Evolutionary conservation across 768 basidiomycete species (phyloP).

Genomic region (Tricholoma sp.): DNA sequence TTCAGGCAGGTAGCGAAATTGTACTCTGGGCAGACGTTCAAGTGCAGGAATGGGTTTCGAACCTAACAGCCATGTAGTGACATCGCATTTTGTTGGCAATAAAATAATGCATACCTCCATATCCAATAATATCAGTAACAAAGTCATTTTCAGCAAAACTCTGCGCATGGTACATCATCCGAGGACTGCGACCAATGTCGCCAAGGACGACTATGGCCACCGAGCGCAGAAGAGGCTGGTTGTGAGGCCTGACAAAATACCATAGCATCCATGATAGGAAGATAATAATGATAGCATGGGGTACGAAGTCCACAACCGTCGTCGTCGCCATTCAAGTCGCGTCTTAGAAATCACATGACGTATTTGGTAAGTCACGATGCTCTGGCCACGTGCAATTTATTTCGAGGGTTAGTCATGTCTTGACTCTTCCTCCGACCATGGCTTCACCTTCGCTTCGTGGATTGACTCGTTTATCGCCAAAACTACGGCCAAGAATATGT

Average conservation of each 20-base stretch:
- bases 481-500: slow-evolving; percentile 1
- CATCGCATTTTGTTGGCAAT: background rate
- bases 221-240: slow-evolving; percentile 48
- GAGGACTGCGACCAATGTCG: slow-evolving; percentile 91
- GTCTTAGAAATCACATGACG: background rate
- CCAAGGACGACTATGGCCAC: slow-evolving; percentile 92
- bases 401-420: slow-evolving; percentile 5
- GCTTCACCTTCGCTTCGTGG: slow-evolving; percentile 12
- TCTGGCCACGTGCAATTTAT: slow-evolving; percentile 9
- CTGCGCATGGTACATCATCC: slow-evolving; percentile 99
- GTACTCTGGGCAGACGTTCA: slow-evolving; percentile 57
- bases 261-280: slow-evolving; percentile 26
- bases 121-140: slow-evolving; percentile 78
- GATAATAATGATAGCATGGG: slow-evolving; percentile 2
- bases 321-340: slow-evolving; percentile 2
- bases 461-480: slow-evolving; percentile 7
- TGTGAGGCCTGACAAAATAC: slow-evolving; percentile 30
- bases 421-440: slow-evolving; percentile 4
- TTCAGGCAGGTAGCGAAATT: slow-evolving; percentile 62
- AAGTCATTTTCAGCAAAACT: slow-evolving; percentile 82
- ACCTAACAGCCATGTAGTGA: slow-evolving; percentile 37
- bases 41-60: slow-evolving; percentile 75
- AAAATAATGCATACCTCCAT: slow-evolving; percentile 55
- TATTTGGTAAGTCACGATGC: background rate
- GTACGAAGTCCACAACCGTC: slow-evolving; percentile 6